phyloP scores from a whole-genome alignment of 1,284 basidiomycete species.

The Malassezia equina region DNA sequence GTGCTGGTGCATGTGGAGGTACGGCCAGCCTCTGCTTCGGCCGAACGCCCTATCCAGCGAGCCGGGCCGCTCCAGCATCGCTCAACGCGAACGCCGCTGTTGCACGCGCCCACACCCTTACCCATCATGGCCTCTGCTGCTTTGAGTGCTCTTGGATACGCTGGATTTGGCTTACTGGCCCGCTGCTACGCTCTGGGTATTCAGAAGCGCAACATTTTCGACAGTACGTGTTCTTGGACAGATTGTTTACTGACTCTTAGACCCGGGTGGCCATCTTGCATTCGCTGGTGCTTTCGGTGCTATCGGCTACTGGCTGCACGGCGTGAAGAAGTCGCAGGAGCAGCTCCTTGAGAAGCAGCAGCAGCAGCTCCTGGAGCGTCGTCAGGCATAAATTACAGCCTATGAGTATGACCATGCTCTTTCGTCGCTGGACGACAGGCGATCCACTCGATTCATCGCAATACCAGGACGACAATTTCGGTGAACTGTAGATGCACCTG shows the following conservation, averaged over 20 bases:
- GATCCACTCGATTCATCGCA: neutral
- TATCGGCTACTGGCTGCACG: constrained; percentile 43
- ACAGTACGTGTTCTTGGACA: constrained; percentile 29
- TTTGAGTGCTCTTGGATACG: constrained; percentile 40
- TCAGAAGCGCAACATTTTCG: constrained; percentile 46
- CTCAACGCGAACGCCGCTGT: neutral
- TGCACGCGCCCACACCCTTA: neutral
- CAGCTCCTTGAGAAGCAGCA: constrained; percentile 33
- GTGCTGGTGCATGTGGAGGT: neutral
- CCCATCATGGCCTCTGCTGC: constrained; percentile 12
- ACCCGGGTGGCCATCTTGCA: constrained; percentile 40
- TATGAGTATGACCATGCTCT: neutral
- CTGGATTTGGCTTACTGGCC: constrained; percentile 42
- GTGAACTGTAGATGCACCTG: neutral
- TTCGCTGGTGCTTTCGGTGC: constrained; percentile 37
- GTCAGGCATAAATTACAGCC: constrained; percentile 4
- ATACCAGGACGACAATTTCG: neutral
- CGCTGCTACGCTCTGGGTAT: constrained; percentile 44
- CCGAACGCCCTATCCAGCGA: neutral
- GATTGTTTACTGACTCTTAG: constrained; percentile 13
- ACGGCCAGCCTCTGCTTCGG: neutral
- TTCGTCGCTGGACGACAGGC: neutral
- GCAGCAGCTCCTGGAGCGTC: constrained; percentile 9
- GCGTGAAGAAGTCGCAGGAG: constrained; percentile 42
- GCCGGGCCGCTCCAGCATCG: neutral